Percentiles rank a stretch among this genome's conserved stretches.
Conservation (phyloP, 306 rosid species). For the Pueraria montana region DNA sequence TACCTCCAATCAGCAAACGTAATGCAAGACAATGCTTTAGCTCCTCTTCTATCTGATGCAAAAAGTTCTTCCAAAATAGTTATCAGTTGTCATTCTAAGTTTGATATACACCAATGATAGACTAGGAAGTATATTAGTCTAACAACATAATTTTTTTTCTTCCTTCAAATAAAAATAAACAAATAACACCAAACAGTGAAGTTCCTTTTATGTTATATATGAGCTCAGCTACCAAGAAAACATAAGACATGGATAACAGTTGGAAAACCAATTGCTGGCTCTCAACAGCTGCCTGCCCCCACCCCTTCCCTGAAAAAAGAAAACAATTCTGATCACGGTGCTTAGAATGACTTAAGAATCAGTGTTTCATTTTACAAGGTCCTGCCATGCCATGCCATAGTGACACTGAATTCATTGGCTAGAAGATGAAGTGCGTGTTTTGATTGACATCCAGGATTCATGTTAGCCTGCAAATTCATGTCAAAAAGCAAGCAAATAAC, state of each 20-base stretch:
- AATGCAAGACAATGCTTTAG: constrained; percentile 11
- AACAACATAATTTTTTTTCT: neutral
- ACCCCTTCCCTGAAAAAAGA: neutral
- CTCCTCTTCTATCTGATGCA: neutral
- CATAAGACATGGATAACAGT: neutral
- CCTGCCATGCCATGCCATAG: neutral
- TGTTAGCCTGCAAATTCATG: neutral
- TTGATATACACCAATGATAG: neutral
- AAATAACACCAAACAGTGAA: neutral
- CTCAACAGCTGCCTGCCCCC: neutral
- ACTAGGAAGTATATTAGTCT: neutral
- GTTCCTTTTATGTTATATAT: neutral
- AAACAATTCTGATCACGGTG: neutral
- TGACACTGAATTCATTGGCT: constrained; percentile 12
- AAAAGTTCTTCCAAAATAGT: constrained; percentile 21
- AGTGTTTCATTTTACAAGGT: neutral
- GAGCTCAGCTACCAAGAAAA: neutral
- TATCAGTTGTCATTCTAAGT: neutral
- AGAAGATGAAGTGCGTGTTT: neutral
- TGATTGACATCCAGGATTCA: neutral
- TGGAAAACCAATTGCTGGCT: neutral
- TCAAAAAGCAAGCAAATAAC: neutral
- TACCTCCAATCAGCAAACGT: neutral
- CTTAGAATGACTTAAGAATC: neutral
- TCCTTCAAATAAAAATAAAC: neutral